Percentiles rank a stretch among this genome's conserved stretches.
phyloP scores from a whole-genome alignment of 108 stramenopile species.

The Ochromonas danica region DNA sequence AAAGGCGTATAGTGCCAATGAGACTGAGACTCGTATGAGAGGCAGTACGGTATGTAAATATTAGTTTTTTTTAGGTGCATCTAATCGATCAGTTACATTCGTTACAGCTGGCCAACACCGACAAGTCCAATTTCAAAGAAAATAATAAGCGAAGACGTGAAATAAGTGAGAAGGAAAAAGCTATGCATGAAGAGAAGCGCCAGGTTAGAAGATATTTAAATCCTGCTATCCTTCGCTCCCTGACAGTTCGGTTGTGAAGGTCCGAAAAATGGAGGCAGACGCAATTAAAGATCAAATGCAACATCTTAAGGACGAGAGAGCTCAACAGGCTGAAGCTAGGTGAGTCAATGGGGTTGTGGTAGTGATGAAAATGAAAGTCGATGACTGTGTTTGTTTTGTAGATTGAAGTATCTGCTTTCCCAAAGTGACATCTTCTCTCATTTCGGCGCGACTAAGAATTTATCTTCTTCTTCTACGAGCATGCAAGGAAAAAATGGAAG shows the following conservation, averaged over 20 bases:
- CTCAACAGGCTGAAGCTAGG: constrained; percentile 55
- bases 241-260: background rate
- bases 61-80: background rate
- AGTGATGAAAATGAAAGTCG: background rate
- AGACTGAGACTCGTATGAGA: constrained; percentile 48
- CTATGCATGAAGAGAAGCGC: background rate
- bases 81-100: background rate
- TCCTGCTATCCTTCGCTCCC: background rate
- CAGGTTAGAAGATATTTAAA: background rate
- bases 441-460: constrained; percentile 57
- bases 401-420: constrained; percentile 77
- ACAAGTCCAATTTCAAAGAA: background rate
- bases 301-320: constrained; percentile 40
- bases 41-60: constrained; percentile 27
- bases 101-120: constrained; percentile 25
- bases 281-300: constrained; percentile 29
- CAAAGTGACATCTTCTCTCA: constrained; percentile 98
- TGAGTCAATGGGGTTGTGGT: background rate
- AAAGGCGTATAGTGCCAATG: constrained; percentile 43
- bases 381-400: background rate
- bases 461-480: background rate
- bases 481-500: background rate
- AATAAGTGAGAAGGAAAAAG: constrained; percentile 39
- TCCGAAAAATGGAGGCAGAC: constrained; percentile 5
- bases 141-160: constrained; percentile 35